These are phyloP conservation scores for Protomyces pachydermus DNA, from an alignment of 1,139 yeast genomes.

Conservation along the genomic window DNA sequence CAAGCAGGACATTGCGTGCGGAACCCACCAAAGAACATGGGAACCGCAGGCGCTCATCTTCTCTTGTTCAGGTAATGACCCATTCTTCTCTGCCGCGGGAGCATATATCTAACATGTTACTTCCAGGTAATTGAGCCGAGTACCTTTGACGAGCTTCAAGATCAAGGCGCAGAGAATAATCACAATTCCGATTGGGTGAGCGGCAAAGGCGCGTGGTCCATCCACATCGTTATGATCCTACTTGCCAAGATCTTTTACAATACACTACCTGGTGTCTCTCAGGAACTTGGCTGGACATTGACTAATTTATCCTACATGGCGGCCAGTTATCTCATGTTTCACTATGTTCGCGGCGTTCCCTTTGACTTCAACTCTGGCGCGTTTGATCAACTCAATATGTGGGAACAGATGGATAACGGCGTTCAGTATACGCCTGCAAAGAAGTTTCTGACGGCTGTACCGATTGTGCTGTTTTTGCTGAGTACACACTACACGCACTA, in stretches of 20 bases:
- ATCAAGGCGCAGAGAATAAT: conserved; percentile 82
- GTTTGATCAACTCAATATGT: conserved; percentile 91
- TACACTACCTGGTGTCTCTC: conserved; percentile 67
- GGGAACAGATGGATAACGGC: conserved; percentile 98
- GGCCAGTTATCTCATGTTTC: conserved; percentile 94
- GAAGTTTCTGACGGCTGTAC: conserved; percentile 85
- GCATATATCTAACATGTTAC: not conserved
- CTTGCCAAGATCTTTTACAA: conserved; percentile 71
- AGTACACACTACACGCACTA: conserved; percentile 89
- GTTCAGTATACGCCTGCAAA: conserved; percentile 96
- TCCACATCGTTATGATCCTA: conserved; percentile 76
- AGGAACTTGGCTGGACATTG: conserved; percentile 88
- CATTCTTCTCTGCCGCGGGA: not conserved
- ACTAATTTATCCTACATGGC: conserved; percentile 74
- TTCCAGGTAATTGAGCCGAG: conserved; percentile 77
- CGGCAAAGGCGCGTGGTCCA: conserved; percentile 88
- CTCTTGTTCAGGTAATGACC: conserved; percentile 2
- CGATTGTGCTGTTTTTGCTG: conserved; percentile 75
- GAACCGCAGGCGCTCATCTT: conserved; percentile 18
- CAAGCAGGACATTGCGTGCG: not conserved
- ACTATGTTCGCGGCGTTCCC: conserved; percentile 92
- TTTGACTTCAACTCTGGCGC: conserved; percentile 97
- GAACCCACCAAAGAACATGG: not conserved
- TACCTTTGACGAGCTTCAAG: conserved; percentile 84
- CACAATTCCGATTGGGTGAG: conserved; percentile 95